phyloP scores from a whole-genome alignment of 1,139 yeast genomes.

The Kodamaea ohmeri region DNA sequence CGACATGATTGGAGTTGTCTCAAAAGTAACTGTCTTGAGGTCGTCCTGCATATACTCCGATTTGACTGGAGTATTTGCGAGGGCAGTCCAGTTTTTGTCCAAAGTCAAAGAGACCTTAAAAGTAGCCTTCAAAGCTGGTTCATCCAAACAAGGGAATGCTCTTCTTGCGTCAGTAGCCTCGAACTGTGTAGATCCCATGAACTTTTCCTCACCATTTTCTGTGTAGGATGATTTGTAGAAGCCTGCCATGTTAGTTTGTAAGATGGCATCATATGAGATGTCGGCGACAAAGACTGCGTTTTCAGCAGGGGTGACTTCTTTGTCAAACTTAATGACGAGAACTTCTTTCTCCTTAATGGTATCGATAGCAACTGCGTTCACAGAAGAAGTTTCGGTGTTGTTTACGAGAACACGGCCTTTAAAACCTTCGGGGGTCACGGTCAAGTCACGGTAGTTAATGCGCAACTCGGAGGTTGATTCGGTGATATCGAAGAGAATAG shows the following conservation, averaged over 20 bases:
- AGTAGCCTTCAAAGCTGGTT: slow-evolving; percentile 79
- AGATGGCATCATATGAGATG: slow-evolving; percentile 38
- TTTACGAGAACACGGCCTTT: slow-evolving; percentile 10
- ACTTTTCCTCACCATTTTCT: slow-evolving; percentile 58
- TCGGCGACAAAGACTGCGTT: neutral
- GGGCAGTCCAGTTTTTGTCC: slow-evolving; percentile 17
- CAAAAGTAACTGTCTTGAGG: slow-evolving; percentile 35
- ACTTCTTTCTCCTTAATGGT: slow-evolving; percentile 28
- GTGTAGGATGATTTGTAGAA: slow-evolving; percentile 74
- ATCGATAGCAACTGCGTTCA: slow-evolving; percentile 13
- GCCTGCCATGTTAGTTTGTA: slow-evolving; percentile 77
- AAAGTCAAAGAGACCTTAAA: slow-evolving; percentile 32
- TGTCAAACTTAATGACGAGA: slow-evolving; percentile 25
- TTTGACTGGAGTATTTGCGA: slow-evolving; percentile 19
- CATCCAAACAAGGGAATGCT: slow-evolving; percentile 90
- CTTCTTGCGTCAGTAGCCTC: slow-evolving; percentile 89
- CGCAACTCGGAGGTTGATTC: slow-evolving; percentile 35
- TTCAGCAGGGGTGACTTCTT: slow-evolving; percentile 16
- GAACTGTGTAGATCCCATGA: slow-evolving; percentile 81
- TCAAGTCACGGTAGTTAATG: slow-evolving; percentile 43
- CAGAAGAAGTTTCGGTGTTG: slow-evolving; percentile 6
- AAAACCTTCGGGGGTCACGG: slow-evolving; percentile 15
- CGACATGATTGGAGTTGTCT: slow-evolving; percentile 68
- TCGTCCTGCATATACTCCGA: slow-evolving; percentile 9
- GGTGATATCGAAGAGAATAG: slow-evolving; percentile 35